These are phyloP conservation scores for Diaporthe eres DNA, from an alignment of 2,329 filamentous ascomycete species.

Conservation along the genomic window DNA sequence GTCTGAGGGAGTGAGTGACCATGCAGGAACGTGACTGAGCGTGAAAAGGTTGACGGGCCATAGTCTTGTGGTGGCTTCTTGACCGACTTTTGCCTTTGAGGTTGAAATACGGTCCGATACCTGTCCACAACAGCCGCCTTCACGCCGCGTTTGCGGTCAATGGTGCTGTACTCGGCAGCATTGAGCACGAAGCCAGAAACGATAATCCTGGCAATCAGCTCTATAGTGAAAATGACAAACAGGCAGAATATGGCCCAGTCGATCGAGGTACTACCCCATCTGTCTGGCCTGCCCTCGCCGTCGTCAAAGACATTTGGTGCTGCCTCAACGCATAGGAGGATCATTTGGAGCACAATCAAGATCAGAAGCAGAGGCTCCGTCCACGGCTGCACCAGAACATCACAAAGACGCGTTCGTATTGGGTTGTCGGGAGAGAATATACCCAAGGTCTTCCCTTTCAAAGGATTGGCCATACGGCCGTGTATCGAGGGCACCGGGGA, in stretches of 20 bases:
- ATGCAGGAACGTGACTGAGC: conserved; percentile 84
- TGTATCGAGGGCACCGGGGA: conserved; percentile 47
- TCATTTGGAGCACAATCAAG: conserved; percentile 88
- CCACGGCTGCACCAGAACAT: conserved; percentile 86
- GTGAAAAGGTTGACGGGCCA: conserved; percentile 76
- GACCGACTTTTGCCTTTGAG: conserved; percentile 79
- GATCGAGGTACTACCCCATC: conserved; percentile 78
- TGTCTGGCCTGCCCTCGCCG: conserved; percentile 70
- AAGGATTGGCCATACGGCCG: conserved; percentile 75
- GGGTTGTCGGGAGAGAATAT: conserved; percentile 85
- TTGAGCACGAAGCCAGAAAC: conserved; percentile 96
- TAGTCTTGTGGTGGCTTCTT: conserved; percentile 64
- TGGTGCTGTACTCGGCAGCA: conserved; percentile 90
- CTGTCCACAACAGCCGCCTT: conserved; percentile 82
- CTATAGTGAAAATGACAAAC: conserved; percentile 91
- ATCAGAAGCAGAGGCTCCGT: conserved; percentile 90
- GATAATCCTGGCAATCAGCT: conserved; percentile 85
- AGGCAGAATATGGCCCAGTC: conserved; percentile 87
- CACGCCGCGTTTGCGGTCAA: conserved; percentile 83
- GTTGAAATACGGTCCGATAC: conserved; percentile 84
- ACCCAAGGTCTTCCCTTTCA: conserved; percentile 88
- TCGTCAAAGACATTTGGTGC: conserved; percentile 77
- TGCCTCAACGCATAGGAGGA: conserved; percentile 90
- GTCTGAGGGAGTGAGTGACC: conserved; percentile 72
- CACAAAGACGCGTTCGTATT: conserved; percentile 81